Conservation (phyloP, 495 filamentous ascomycete genomes). For the Penicillium verhagenii region DNA sequence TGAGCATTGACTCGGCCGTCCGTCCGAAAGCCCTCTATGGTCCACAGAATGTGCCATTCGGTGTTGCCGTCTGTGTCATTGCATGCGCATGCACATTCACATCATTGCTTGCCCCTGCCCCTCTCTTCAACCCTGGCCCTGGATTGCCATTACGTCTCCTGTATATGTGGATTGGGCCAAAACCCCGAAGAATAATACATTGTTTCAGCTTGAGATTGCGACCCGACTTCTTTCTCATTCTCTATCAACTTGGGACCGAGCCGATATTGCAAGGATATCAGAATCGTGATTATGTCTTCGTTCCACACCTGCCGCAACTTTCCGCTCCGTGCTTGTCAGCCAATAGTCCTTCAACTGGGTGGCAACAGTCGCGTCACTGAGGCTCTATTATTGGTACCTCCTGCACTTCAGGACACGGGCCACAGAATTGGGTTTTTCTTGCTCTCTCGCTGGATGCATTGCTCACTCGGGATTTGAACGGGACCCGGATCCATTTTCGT, state of each 20-base stretch:
- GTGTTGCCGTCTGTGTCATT: slow-evolving; percentile 26
- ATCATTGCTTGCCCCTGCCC: slow-evolving; percentile 12
- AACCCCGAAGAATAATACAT: slow-evolving; percentile 7
- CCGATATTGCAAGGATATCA: slow-evolving; percentile 20
- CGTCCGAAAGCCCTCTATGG: slow-evolving; percentile 12
- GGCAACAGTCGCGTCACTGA: slow-evolving; percentile 29
- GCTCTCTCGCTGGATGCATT: slow-evolving; percentile 10
- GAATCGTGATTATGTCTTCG: slow-evolving; percentile 18
- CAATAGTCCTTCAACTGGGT: slow-evolving; percentile 25
- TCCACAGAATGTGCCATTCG: slow-evolving; percentile 13
- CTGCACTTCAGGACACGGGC: slow-evolving; percentile 26
- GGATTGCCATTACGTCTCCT: slow-evolving; percentile 14
- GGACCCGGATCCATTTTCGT: slow-evolving; percentile 31
- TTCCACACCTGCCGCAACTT: slow-evolving; percentile 26
- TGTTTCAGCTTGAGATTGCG: slow-evolving; percentile 28
- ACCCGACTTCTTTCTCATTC: slow-evolving; percentile 18
- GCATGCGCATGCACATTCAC: slow-evolving; percentile 18
- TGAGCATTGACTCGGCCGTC: slow-evolving; percentile 19
- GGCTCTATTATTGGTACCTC: slow-evolving; percentile 37
- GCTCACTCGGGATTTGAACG: slow-evolving; percentile 15
- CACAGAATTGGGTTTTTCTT: slow-evolving; percentile 27
- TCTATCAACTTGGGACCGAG: slow-evolving; percentile 10
- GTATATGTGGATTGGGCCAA: slow-evolving; percentile 16
- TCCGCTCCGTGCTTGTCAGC: slow-evolving; percentile 24
- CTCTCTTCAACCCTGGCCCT: slow-evolving; percentile 9